Percentiles rank a stretch among this genome's conserved stretches.
These are phyloP conservation scores for Saprolegnia diclina DNA, from an alignment of 352 stramenopile genomes.

Conservation along the genomic window DNA sequence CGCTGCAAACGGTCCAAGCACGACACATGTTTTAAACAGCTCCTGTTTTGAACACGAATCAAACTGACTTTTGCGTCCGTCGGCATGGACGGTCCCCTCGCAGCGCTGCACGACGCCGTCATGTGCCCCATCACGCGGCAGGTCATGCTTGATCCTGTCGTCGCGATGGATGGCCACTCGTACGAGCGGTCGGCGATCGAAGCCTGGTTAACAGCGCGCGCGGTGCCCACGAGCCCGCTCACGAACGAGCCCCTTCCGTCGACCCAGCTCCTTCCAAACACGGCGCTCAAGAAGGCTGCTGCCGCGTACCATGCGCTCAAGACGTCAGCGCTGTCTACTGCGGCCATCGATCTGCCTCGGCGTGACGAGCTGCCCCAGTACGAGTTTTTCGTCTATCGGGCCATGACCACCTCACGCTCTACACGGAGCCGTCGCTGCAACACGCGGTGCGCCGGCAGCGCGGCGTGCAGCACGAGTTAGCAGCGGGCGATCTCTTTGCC, in stretches of 20 bases:
- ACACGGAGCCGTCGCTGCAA: too few relatives aligned
- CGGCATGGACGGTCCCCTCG: too few relatives aligned
- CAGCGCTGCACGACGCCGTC: too few relatives aligned
- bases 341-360: too few relatives aligned
- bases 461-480: too few relatives aligned
- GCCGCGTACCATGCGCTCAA: too few relatives aligned
- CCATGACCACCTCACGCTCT: too few relatives aligned
- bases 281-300: not conserved
- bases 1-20: too few relatives aligned
- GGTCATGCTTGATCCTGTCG: constrained; percentile 45
- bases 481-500: not conserved
- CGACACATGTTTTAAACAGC: not conserved
- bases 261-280: not conserved
- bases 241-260: not conserved
- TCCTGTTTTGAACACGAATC: too few relatives aligned
- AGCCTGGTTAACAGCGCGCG: constrained; percentile 35
- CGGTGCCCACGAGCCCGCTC: not conserved
- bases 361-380: constrained; percentile 6
- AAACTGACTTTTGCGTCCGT: too few relatives aligned
- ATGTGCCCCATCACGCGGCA: constrained; percentile 34
- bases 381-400: constrained; percentile 10
- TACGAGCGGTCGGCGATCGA: constrained; percentile 41
- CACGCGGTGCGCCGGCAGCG: too few relatives aligned
- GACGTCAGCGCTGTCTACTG: too few relatives aligned
- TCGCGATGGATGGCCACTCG: constrained; percentile 37